Evolutionary conservation across 1,284 basidiomycete species (phyloP), one percentile per base, ranked within the genome.

Genomic region (Ceraceosorus bombacis): DNA sequence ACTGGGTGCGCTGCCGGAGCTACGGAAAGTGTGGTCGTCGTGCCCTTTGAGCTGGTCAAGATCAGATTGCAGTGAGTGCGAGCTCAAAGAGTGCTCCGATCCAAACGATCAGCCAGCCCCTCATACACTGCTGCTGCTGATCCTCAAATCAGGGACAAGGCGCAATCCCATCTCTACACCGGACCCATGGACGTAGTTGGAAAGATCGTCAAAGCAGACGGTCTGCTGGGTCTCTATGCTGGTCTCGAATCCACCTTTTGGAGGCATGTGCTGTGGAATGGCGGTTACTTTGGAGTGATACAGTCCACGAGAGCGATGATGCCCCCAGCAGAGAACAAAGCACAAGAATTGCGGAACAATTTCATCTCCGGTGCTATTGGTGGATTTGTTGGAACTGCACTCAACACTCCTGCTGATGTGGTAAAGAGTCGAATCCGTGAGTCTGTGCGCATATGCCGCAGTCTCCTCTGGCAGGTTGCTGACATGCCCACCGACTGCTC

Each of bases 1-100:
- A 99, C 95, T 0, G 94, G 94, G 5, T 93, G 89, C 74, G 86
- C 85, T 53, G 94, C 94, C 4, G 94, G 95, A 65, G 94, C 93
- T 4, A 96, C 92, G 17, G 94, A 98, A 82, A 89, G 87, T 67
- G 85, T 95, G 71, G 87, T 90, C 36, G 82, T 82, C 54, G 92
- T 95, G 2, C 93, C 93, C 0, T 97, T 97, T 71, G 93, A 98
- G 79, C 85, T 96, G 27, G 93, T 97, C 70, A 97, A 98, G 80
- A 95, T 97, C 79, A 67, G 90, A 71, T 80, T 97, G 59, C 94
- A 97, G 81, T 27, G 27, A 27, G 27, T 27, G 91, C 94, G 79
- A 93, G 94, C 79, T 82, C 84, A 27, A 89, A 88, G 69, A 89
- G 86, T 0, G 95, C 86, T 48, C 12, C 46, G 12, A 48, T 12